Evolutionary conservation across 1,284 basidiomycete species (phyloP), one percentile per base, ranked within the genome.

Genomic region (Cryptococcus sp.): DNA sequence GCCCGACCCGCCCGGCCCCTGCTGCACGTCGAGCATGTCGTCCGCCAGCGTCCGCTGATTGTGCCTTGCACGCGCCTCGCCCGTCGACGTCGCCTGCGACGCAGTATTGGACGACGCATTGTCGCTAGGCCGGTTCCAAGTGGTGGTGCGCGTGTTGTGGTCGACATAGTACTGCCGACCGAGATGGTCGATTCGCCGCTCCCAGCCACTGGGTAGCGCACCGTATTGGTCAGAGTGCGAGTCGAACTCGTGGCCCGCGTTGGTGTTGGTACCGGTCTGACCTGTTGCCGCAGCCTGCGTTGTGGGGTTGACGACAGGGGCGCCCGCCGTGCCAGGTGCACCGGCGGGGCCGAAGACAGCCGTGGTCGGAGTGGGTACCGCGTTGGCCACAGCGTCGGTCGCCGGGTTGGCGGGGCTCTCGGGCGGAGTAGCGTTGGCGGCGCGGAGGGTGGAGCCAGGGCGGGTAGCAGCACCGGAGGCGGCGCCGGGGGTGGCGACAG

Each of bases 151-250:
- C 4, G 88, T 88, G 76, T 89, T 93, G 77, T 98, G 94, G 71
- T 95, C 91, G 53, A 94, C 90, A 72, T 91, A 96, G 79, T 98
- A 98, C 18, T 88, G 85, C 49, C 96, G 82, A 2, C 88, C 89
- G 52, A 92, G 84, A 51, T 85, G 86, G 75, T 98, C 96, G 49
- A 87, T 84, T 46, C 96, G 85, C 55, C 94, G 85, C 77, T 98
- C 96, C 93, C 94, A 98, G 12, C 92, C 92, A 33, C 79, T 70
- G 0, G 95, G 95, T 33, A 98, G 80, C n/a, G 87, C 84, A 11
- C 85, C 84, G 28, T 85, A 81, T 81, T 89, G 80, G 79, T 84
- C 82, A 47, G 89, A 86, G 63, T 86, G 87, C 18, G 90, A 87
- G 70, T 89, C 89, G 77, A 91, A 91, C 71, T 91, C 90, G 63